Conservation (phyloP, 106 monocot species). For the Dendrobium nobile region DNA sequence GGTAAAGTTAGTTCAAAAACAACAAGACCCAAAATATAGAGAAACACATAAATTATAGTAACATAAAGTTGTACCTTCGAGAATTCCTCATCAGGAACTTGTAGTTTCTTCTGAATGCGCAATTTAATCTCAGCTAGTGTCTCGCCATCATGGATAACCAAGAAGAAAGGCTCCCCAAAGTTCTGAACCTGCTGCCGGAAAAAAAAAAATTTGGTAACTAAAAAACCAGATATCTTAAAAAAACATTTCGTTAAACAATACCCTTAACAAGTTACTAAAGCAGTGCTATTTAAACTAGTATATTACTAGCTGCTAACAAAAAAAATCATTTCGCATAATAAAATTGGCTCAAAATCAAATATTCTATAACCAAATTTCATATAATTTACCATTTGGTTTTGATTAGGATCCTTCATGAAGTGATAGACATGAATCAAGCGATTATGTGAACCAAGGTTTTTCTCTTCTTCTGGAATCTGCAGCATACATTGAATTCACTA, state of each 20-base stretch:
- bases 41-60: not conserved
- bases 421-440: conserved; percentile 85
- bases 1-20: not conserved
- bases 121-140: conserved; percentile 55
- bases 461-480: conserved; percentile 86
- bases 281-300: not conserved
- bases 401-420: conserved; percentile 72
- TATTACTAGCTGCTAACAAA: not conserved
- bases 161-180: conserved; percentile 79
- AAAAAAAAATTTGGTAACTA: not conserved
- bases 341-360: not conserved
- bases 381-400: conserved; percentile 48
- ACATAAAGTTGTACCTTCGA: conserved; percentile 40
- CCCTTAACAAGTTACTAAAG: not conserved
- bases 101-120: conserved; percentile 72
- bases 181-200: conserved; percentile 58
- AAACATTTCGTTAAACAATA: not conserved
- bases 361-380: not conserved
- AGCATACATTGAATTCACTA: not conserved
- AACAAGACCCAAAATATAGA: conserved; percentile 6
- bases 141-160: conserved; percentile 76
- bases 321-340: not conserved
- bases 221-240: not conserved
- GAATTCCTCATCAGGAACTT: conserved; percentile 77
- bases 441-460: conserved; percentile 70